These are phyloP conservation scores for Botrytis fabae DNA, from an alignment of 2,329 filamentous ascomycete species.

Conservation along the genomic window DNA sequence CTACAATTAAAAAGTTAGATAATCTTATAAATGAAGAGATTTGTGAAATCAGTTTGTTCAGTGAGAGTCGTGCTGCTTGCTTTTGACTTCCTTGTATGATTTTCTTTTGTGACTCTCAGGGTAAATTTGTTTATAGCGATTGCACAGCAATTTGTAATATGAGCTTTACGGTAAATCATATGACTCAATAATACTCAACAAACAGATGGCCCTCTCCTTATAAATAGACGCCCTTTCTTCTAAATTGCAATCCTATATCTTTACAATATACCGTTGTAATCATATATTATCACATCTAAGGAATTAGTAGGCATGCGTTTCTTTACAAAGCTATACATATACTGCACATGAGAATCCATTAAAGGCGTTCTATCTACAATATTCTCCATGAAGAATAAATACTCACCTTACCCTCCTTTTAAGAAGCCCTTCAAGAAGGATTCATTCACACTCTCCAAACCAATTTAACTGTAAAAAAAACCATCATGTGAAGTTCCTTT, in stretches of 20 bases:
- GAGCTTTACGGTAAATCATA: not conserved
- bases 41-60: not conserved
- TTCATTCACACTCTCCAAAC: not conserved
- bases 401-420: not conserved
- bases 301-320: not conserved
- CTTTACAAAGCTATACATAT: not conserved
- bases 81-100: not conserved
- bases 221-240: not conserved
- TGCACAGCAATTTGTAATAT: not conserved
- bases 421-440: rapidly evolving
- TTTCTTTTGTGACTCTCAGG: not conserved
- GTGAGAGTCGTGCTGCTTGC: not conserved
- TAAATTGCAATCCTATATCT: not conserved
- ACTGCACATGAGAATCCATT: not conserved
- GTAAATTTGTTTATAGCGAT: no score
- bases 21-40: not conserved
- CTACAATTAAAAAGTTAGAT: not conserved
- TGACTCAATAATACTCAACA: not conserved
- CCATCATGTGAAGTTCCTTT: not conserved
- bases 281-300: rapidly evolving
- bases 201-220: not conserved
- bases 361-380: not conserved
- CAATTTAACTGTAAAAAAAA: not conserved
- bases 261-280: not conserved
- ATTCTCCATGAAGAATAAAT: no score